phyloP scores from a whole-genome alignment of 1,284 basidiomycete species.

The Pascua guehoae region DNA sequence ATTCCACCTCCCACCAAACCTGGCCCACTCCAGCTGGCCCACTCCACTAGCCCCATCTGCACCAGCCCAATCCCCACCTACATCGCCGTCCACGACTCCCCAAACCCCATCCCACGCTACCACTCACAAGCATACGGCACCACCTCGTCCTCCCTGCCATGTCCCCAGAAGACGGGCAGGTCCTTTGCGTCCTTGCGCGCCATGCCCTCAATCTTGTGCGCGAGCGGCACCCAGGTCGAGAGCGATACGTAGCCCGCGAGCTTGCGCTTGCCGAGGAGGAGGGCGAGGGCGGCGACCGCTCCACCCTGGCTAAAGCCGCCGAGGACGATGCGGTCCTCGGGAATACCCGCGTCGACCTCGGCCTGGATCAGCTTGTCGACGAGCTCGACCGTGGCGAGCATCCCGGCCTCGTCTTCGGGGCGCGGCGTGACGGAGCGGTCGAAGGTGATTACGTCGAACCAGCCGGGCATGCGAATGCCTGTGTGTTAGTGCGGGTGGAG shows the following conservation, averaged over 20 bases:
- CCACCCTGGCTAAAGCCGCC: conserved; percentile 88
- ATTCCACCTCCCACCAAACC: too few species aligned
- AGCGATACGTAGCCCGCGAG: conserved; percentile 69
- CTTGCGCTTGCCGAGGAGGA: conserved; percentile 63
- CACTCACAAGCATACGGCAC: conserved; percentile 56
- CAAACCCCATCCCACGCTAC: conserved; percentile 8
- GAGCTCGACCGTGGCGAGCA: conserved; percentile 61
- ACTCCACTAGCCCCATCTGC: too few species aligned
- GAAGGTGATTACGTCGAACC: conserved; percentile 76
- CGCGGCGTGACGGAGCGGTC: conserved; percentile 55
- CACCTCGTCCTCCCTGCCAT: conserved; percentile 72
- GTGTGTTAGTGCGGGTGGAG: conserved; percentile 2
- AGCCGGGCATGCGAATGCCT: conserved; percentile 41
- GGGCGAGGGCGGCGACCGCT: conserved; percentile 70
- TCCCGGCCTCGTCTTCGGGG: conserved; percentile 67
- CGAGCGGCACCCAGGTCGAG: conserved; percentile 72
- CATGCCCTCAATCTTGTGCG: conserved; percentile 58
- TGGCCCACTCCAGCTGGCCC: too few species aligned
- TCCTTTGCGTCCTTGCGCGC: conserved; percentile 44
- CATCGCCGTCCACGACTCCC: too few species aligned
- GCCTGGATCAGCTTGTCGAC: conserved; percentile 68
- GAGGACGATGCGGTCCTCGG: conserved; percentile 58
- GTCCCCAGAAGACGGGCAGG: conserved; percentile 82
- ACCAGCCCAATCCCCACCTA: too few species aligned
- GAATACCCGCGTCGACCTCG: conserved; percentile 69